Evolutionary conservation across 768 basidiomycete genomes (phyloP), one percentile per base, ranked within the genome.

Genomic region (Hydnomerulius pinastri): DNA sequence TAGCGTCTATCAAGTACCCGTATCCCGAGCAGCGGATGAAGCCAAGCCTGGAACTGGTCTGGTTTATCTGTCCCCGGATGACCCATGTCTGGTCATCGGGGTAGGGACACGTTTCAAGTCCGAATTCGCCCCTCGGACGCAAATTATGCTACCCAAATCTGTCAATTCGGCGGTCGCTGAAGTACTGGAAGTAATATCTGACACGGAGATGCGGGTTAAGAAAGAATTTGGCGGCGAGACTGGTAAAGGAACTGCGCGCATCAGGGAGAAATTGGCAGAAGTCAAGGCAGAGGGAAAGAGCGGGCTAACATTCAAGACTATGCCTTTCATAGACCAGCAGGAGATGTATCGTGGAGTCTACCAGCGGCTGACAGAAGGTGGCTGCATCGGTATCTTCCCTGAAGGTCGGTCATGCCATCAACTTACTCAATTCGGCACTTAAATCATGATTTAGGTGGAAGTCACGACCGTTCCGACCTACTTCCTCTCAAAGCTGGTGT

Each of bases 401-500:
- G 97, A 98, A 86, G 96, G 95, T 92, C 57, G 50, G 69, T 51
- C 12, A 7, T 23, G n/a, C 33, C 40, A 6, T 39, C 49, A 10
- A n/a, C 21, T 53, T 21, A 7, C 13, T 35, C 12, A 11, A 12
- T 25, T 27, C 17, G 41, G n/a, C 18, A 30, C 42, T 58, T 46
- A 18, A 13, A 15, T 30, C n/a, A 21, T 18, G 1, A 17, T 38
- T 43, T 54, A 98, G 95, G 97, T 59, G 97, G 97, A 48, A 98
- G 95, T 51, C 97, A 99, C 69, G 97, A 99, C 71, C 87, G 97
- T 33, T 95, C 92, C 8, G 94, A 98, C 69, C 79, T 98, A 43
- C 81, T 98, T 17, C 97, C 97, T 2, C 79, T 99, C 33, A 99
- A 99, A 72, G 97, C 97, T 24, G 97, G 97, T 4, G 95, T 98